phyloP scores from a whole-genome alignment of 2,329 filamentous ascomycete species.

The Fonsecaea pedrosoi region DNA sequence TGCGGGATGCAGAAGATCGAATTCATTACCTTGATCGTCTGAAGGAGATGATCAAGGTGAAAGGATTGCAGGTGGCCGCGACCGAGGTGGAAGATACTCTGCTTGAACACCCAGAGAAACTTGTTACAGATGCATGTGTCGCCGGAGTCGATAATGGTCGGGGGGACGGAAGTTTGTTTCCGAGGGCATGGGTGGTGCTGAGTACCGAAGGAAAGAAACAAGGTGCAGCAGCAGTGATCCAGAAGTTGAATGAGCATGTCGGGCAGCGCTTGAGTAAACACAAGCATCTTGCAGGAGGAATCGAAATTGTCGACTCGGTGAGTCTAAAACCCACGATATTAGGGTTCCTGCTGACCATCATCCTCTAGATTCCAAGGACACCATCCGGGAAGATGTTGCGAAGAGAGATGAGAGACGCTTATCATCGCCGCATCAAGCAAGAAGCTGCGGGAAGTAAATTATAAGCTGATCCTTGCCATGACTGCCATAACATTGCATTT shows the following conservation, averaged over 20 bases:
- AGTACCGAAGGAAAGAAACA: slow-evolving; percentile 1
- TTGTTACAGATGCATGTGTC: slow-evolving; percentile 1
- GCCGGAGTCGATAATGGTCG: neutral
- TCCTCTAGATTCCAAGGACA: slow-evolving; percentile 1
- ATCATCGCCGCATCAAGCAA: neutral
- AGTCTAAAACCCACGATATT: neutral
- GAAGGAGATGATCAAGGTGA: slow-evolving; percentile 35
- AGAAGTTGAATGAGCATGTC: slow-evolving; percentile 3
- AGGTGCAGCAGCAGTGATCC: neutral
- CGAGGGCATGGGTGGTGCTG: neutral
- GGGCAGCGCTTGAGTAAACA: neutral
- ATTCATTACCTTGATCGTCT: slow-evolving; percentile 8
- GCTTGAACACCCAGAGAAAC: slow-evolving; percentile 43
- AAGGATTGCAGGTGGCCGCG: slow-evolving; percentile 55
- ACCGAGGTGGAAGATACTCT: slow-evolving; percentile 56
- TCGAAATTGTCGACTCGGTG: neutral
- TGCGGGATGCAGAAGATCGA: slow-evolving; percentile 1
- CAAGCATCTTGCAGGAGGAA: neutral
- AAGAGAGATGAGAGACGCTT: slow-evolving; percentile 6
- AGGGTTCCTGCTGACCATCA: neutral
- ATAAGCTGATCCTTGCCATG: neutral
- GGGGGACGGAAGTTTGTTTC: neutral
- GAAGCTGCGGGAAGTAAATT: neutral
- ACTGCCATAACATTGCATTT: neutral
- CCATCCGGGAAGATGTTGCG: slow-evolving; percentile 1